Percentiles rank a stretch among this genome's conserved stretches.
Evolutionary conservation across 164 flowering plant species (phyloP).

Genomic region (Vitis labrusca): DNA sequence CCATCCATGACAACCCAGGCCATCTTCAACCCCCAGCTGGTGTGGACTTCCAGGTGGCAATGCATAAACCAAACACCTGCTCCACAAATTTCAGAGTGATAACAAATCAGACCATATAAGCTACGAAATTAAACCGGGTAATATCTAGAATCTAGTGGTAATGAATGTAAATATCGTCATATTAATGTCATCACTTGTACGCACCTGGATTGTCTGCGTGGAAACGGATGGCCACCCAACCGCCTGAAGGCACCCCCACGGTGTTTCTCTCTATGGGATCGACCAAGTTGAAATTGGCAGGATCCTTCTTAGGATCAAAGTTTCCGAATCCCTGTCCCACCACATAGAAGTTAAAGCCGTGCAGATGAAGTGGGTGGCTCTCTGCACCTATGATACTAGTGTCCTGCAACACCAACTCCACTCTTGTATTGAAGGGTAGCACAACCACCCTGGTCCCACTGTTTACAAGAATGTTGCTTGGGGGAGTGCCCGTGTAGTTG

Average conservation of each 20-base stretch:
- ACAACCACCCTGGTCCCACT: constrained; percentile 49
- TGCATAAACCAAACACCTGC: constrained; percentile 75
- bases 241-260: constrained; percentile 43
- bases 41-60: constrained; percentile 57
- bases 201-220: constrained; percentile 55
- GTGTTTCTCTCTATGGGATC: constrained; percentile 71
- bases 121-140: neutral
- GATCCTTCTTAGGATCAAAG: constrained; percentile 49
- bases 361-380: constrained; percentile 76
- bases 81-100: too few species aligned
- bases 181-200: too few species aligned
- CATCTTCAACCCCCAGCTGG: constrained; percentile 68
- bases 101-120: too few species aligned
- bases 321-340: constrained; percentile 73
- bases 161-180: too few species aligned
- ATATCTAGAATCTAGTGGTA: too few species aligned
- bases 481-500: constrained; percentile 69
- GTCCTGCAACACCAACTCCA: constrained; percentile 68
- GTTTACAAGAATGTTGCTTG: constrained; percentile 44
- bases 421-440: constrained; percentile 53
- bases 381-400: constrained; percentile 60
- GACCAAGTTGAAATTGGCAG: constrained; percentile 48
- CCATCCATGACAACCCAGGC: constrained; percentile 58
- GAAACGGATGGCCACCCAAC: constrained; percentile 53
- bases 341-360: constrained; percentile 72